Conservation (phyloP, 495 filamentous ascomycete genomes). For the Lineolata rhizophorae region DNA sequence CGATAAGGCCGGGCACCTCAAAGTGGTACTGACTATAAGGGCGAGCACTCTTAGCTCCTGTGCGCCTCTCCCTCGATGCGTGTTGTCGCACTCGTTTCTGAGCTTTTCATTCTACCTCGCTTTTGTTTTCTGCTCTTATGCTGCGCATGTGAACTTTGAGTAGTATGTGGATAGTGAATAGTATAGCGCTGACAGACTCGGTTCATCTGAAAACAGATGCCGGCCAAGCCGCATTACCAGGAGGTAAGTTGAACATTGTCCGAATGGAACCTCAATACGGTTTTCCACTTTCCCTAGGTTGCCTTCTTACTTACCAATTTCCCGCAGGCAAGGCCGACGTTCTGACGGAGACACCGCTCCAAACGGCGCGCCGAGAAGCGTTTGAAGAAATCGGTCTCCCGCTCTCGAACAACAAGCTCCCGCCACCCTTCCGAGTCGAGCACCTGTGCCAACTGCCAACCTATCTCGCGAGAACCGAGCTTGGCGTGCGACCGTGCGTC, state of each 20-base stretch:
- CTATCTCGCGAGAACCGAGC: slow-evolving; percentile 57
- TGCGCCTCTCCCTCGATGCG: slow-evolving; percentile 10
- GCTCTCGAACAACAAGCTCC: slow-evolving; percentile 35
- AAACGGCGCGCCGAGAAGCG: slow-evolving; percentile 73
- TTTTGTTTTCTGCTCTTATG: background rate
- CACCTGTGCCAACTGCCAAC: slow-evolving; percentile 66
- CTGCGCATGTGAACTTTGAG: too few species aligned
- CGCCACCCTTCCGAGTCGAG: slow-evolving; percentile 53
- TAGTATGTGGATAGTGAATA: too few species aligned
- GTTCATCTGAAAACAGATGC: slow-evolving; percentile 24
- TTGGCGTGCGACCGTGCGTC: slow-evolving; percentile 69
- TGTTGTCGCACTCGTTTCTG: background rate
- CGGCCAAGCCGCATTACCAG: slow-evolving; percentile 75
- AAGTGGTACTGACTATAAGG: slow-evolving; percentile 72
- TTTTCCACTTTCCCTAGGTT: background rate
- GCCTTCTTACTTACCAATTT: background rate
- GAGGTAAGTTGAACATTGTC: too few species aligned
- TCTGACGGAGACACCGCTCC: slow-evolving; percentile 29
- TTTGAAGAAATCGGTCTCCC: slow-evolving; percentile 81
- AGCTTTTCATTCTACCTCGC: background rate
- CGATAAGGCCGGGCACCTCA: slow-evolving; percentile 50
- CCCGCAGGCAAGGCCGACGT: slow-evolving; percentile 26
- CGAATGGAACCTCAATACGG: too few species aligned
- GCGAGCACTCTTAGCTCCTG: slow-evolving; percentile 47
- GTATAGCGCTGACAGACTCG: too few species aligned